A percentile compares a stretch with the other conserved stretches of the same genome.
phyloP scores from a whole-genome alignment of 352 stramenopile species.

The Phytopythium boreale region DNA sequence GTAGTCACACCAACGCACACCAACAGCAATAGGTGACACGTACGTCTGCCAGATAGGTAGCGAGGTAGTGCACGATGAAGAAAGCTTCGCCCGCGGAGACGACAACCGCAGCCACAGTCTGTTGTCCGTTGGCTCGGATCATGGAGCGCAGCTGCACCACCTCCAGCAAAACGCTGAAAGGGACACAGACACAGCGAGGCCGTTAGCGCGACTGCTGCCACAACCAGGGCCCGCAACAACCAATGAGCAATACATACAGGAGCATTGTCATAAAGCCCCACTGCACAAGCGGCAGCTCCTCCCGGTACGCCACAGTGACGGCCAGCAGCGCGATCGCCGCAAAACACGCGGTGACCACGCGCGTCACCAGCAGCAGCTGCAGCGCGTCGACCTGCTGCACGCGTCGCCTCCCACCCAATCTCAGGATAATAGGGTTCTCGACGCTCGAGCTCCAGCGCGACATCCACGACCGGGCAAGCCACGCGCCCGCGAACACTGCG shows the following conservation, averaged over 20 bases:
- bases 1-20: background rate
- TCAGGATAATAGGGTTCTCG: background rate
- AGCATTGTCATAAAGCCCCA: background rate
- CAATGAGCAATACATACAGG: background rate
- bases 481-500: background rate
- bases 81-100: background rate
- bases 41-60: background rate
- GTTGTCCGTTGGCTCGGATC: background rate
- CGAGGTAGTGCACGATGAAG: background rate
- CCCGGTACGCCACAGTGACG: background rate
- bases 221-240: background rate
- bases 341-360: background rate
- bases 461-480: background rate
- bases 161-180: background rate
- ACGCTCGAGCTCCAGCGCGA: background rate
- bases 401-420: background rate
- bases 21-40: background rate
- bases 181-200: background rate
- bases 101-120: background rate
- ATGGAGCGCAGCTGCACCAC: background rate
- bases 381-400: background rate
- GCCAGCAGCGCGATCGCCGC: background rate
- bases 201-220: background rate
- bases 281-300: background rate
- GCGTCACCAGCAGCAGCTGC: background rate